Evolutionary conservation across 2,329 filamentous ascomycete genomes (phyloP).

Genomic region (Beauveria sp.): DNA sequence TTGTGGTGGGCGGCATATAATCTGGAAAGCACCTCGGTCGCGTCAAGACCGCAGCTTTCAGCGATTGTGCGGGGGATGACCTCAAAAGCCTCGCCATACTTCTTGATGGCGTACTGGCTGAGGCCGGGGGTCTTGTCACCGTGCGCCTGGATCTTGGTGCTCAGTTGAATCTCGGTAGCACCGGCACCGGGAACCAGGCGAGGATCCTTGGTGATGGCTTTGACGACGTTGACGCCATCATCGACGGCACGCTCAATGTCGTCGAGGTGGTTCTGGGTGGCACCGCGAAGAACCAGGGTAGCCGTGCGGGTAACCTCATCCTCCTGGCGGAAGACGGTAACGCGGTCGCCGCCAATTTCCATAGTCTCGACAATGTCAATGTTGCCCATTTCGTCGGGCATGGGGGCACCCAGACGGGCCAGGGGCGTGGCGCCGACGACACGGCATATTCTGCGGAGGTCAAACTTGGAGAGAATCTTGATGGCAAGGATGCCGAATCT

Average conservation of each 20-base stretch:
- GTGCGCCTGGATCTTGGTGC: constrained; percentile 82
- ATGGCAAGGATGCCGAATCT: constrained; percentile 92
- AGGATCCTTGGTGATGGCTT: constrained; percentile 91
- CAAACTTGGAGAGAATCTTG: constrained; percentile 97
- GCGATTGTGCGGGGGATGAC: constrained; percentile 90
- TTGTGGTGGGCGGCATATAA: constrained; percentile 92
- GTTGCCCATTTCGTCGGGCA: constrained; percentile 99
- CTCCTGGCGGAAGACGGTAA: constrained; percentile 97
- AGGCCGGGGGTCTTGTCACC: constrained; percentile 90
- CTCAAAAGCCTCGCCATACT: constrained; percentile 96
- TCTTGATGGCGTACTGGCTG: constrained; percentile 93
- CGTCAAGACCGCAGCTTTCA: constrained; percentile 90
- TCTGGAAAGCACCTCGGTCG: constrained; percentile 89
- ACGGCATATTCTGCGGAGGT: constrained; percentile 87
- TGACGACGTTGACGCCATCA: constrained; percentile 96
- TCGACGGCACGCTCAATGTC: constrained; percentile 96
- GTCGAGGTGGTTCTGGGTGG: constrained; percentile 96
- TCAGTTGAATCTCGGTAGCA: constrained; percentile 87
- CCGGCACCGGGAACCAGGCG: constrained; percentile 89
- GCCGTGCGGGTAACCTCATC: constrained; percentile 86
- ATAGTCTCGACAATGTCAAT: constrained; percentile 94
- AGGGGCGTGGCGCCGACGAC: constrained; percentile 96
- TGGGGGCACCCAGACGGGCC: constrained; percentile 88
- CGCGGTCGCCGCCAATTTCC: constrained; percentile 95
- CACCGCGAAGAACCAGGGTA: constrained; percentile 87